These are phyloP conservation scores for Dactylellina parvicollis DNA, from an alignment of 2,329 filamentous ascomycete species.

Conservation along the genomic window DNA sequence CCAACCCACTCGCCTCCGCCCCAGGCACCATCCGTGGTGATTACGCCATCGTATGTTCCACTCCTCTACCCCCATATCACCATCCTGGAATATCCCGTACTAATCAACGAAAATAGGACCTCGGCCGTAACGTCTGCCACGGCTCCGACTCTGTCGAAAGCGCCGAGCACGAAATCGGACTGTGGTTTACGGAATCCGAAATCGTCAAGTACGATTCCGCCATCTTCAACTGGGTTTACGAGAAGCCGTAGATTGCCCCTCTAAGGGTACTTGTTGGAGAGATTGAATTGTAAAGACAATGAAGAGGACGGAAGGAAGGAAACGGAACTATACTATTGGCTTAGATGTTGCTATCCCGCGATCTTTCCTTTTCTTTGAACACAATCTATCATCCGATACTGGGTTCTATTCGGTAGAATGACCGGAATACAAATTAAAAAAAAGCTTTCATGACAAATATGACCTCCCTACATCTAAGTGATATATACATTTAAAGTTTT, in stretches of 20 bases:
- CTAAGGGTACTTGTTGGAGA: conserved; percentile 17
- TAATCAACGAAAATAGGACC: conserved; percentile 64
- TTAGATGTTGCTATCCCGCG: not conserved
- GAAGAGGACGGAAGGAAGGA: not conserved
- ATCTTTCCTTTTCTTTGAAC: not conserved
- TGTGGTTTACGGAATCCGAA: conserved; percentile 91
- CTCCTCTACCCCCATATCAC: not conserved
- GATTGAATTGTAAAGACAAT: conserved; percentile 59
- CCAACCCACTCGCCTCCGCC: conserved; percentile 93
- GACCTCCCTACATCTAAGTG: too few relatives aligned
- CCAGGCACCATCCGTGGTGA: conserved; percentile 98
- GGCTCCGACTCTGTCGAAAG: conserved; percentile 98
- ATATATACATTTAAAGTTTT: too few relatives aligned
- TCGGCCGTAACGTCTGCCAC: conserved; percentile 99
- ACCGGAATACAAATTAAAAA: not conserved
- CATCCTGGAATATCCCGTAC: not conserved
- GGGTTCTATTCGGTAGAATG: not conserved
- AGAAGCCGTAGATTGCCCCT: conserved; percentile 70
- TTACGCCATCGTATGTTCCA: conserved; percentile 73
- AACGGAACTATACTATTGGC: not conserved
- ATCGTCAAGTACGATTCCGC: conserved; percentile 83
- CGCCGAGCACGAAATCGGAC: conserved; percentile 98
- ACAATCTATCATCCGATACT: not conserved
- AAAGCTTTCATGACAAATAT: not conserved
- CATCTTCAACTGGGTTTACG: conserved; percentile 94